Evolutionary conservation across 116 monocot genomes (phyloP), one percentile per base, ranked within the genome.

Genomic region (Dioscorea cayenensis): DNA sequence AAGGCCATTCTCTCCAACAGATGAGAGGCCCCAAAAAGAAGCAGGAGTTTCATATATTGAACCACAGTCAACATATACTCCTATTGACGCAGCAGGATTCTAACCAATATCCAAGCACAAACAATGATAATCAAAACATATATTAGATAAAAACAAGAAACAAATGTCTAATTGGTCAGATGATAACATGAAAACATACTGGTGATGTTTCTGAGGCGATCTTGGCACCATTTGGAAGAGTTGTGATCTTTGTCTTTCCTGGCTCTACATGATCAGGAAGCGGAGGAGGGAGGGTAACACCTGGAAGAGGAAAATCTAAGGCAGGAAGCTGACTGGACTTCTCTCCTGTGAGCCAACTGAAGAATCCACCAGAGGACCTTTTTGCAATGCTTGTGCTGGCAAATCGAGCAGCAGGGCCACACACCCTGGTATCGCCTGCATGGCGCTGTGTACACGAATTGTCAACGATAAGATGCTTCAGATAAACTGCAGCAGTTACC

Each of bases 181-280:
- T 43, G 43, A 10, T 13, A 77, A 28, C 55, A 83, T 49, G 4
- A 36, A 70, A 35, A 73, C 81, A 78, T 90, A 93, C 97, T 50
- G 86, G 51, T 63, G 97, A 83, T 72, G 78, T 86, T 82, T 97
- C 93, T 17, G 97, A 97, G 51, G 97, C 93, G 80, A 97, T 97
- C 78, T 80, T 93, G 6, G 87, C 79, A 22, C 97, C 93, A 79
- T 97, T 97, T 14, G 88, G 76, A 81, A 97, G 86, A 66, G 94
- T 90, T 35, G 97, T 93, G 69, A 91, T 79, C 74, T 80, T 90
- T 69, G 97, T 97, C 82, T 85, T 87, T 28, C 81, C 82, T 23
- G 97, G 83, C 66, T 91, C 89, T 50, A 89, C 79, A 66, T 79
- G 80, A 78, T 97, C 97, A 59, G 93, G 88, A 63, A 97, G 75